Percentiles rank a stretch among this genome's conserved stretches.
These are phyloP conservation scores for Eimeria tenella DNA, from an alignment of 169 alveolate species.

Conservation along the genomic window DNA sequence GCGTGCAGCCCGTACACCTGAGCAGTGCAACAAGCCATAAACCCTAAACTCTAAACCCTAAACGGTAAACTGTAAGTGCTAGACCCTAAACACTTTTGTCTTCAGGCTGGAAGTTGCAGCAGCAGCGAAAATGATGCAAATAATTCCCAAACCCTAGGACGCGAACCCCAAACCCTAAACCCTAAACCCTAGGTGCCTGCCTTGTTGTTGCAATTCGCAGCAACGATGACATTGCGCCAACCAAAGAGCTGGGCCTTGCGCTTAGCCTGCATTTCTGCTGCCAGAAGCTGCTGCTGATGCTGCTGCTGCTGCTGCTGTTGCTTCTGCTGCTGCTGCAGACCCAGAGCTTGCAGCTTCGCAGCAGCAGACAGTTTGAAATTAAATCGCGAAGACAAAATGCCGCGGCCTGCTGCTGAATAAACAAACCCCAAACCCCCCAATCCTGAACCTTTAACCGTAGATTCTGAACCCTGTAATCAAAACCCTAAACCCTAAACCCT, in stretches of 20 bases:
- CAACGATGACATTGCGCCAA: constrained; percentile 5
- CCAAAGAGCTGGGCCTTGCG: constrained; percentile 25
- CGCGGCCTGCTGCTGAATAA: not conserved
- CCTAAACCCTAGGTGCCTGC: not conserved
- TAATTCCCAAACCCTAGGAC: not conserved
- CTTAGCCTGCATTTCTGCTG: constrained; percentile 10
- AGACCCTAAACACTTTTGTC: not conserved
- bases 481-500: constrained; percentile 13
- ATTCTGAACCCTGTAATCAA: not conserved
- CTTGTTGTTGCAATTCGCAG: constrained; percentile 32
- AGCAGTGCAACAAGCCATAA: not conserved
- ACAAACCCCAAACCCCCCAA: not conserved
- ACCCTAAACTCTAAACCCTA: not conserved
- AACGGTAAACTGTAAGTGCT: not conserved
- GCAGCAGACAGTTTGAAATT: not conserved
- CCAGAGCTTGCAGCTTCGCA: not conserved
- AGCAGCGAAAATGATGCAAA: not conserved
- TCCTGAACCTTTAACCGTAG: not conserved
- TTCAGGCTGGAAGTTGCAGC: not conserved
- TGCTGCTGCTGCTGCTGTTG: constrained; percentile 18
- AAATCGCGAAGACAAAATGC: not conserved
- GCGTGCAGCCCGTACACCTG: constrained; percentile 74
- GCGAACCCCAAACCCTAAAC: not conserved
- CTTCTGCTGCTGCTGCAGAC: constrained; percentile 8
- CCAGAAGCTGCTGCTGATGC: not conserved